Evolutionary conservation across 202 grass and related monocot genomes (phyloP).

Genomic region (Hordeum pubiflorum): DNA sequence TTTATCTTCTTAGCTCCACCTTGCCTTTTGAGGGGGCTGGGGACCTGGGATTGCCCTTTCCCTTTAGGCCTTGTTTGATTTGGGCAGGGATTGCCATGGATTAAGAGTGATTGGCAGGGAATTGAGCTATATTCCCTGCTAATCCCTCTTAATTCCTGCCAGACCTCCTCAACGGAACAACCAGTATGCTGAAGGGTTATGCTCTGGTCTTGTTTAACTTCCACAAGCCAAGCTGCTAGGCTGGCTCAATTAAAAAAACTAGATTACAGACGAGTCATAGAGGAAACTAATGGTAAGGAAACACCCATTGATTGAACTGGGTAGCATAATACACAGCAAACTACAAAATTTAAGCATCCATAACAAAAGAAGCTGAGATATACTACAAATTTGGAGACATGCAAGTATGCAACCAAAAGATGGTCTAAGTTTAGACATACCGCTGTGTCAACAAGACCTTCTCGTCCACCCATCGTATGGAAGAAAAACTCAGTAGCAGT

Average conservation of each 20-base stretch:
- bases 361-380: background rate
- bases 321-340: background rate
- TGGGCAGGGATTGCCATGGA: too few species aligned
- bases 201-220: background rate
- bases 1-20: background rate
- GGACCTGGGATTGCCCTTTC: background rate
- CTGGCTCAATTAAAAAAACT: background rate
- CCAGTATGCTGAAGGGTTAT: conserved; percentile 1
- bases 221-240: background rate
- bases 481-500: conserved; percentile 95
- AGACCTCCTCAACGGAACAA: too few species aligned
- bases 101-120: too few species aligned
- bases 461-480: conserved; percentile 97
- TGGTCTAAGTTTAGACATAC: conserved; percentile 41
- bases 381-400: background rate
- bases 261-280: background rate
- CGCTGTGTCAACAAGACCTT: conserved; percentile 97
- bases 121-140: too few species aligned
- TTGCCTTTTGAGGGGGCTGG: background rate
- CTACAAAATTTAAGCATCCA: conserved; percentile 11
- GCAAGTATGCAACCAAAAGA: conserved; percentile 16
- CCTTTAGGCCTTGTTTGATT: too few species aligned
- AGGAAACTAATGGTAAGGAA: background rate
- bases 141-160: too few species aligned
- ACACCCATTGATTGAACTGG: background rate